Evolutionary conservation across 2,329 filamentous ascomycete genomes (phyloP).

Genomic region (Ascomycota sp.): DNA sequence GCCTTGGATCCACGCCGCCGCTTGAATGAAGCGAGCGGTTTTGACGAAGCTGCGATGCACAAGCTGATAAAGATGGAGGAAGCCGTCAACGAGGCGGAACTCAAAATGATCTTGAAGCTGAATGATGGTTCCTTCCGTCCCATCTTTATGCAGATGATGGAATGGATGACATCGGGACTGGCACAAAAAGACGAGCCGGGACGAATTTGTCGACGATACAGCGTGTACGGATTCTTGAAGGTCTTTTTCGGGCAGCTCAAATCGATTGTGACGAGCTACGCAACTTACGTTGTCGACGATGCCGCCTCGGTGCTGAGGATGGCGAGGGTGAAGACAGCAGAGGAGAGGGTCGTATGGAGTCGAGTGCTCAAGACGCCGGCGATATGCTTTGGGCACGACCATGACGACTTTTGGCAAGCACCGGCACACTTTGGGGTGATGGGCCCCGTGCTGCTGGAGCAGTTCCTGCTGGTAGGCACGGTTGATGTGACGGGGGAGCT

Average conservation of each 20-base stretch:
- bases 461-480: constrained; percentile 31
- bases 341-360: constrained; percentile 41
- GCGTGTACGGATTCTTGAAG: constrained; percentile 62
- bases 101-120: constrained; percentile 91
- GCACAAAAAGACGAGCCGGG: constrained; percentile 40
- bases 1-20: constrained; percentile 45
- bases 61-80: constrained; percentile 41
- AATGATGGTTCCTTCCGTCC: constrained; percentile 89
- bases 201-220: constrained; percentile 43
- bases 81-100: constrained; percentile 44
- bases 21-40: constrained; percentile 25
- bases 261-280: constrained; percentile 86
- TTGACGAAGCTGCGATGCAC: constrained; percentile 20
- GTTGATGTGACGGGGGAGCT: constrained; percentile 29
- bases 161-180: constrained; percentile 49
- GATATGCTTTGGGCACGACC: constrained; percentile 68
- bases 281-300: constrained; percentile 63
- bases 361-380: constrained; percentile 51
- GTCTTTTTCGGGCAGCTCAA: constrained; percentile 71
- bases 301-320: constrained; percentile 41
- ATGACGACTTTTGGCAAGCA: constrained; percentile 90
- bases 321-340: constrained; percentile 23
- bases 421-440: constrained; percentile 69
- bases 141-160: constrained; percentile 68
- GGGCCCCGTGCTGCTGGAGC: constrained; percentile 45